These are phyloP conservation scores for Lipomyces yamanashiensis DNA, from an alignment of 805 yeast genomes.

Conservation along the genomic window DNA sequence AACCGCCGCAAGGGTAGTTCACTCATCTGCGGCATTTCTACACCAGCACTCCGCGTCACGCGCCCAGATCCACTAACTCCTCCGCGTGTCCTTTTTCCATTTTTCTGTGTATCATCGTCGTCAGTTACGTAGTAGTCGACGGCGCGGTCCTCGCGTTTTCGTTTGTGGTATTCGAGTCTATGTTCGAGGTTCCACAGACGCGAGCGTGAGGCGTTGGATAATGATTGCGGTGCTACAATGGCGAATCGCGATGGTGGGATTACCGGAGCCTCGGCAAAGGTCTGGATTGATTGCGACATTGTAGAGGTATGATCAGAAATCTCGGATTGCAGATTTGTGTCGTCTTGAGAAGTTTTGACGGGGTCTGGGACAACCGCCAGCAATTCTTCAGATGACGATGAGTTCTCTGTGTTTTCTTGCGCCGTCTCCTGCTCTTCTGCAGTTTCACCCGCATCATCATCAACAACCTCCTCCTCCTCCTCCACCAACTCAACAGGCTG, in stretches of 20 bases:
- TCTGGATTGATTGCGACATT: not conserved
- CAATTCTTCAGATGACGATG: no score
- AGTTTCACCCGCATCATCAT: not conserved
- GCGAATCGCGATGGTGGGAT: constrained; percentile 19
- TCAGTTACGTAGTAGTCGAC: not conserved
- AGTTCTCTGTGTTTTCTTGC: not conserved
- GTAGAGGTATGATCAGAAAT: no score
- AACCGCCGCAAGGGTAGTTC: no score
- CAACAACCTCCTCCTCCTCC: not conserved
- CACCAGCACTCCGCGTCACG: no score
- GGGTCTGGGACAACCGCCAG: no score
- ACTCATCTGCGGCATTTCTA: no score
- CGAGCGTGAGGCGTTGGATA: constrained; percentile 17
- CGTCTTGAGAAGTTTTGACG: no score
- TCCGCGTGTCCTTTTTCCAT: no score
- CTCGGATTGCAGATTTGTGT: no score
- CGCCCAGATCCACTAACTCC: no score
- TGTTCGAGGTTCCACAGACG: constrained; percentile 26
- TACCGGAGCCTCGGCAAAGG: not conserved
- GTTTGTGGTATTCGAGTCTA: constrained; percentile 3
- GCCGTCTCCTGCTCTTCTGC: not conserved
- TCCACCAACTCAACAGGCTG: not conserved
- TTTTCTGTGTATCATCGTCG: no score
- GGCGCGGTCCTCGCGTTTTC: not conserved
- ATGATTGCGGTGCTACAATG: constrained; percentile 24